Conservation (phyloP, 495 filamentous ascomycete genomes). For the Aspergillus homomorphus region DNA sequence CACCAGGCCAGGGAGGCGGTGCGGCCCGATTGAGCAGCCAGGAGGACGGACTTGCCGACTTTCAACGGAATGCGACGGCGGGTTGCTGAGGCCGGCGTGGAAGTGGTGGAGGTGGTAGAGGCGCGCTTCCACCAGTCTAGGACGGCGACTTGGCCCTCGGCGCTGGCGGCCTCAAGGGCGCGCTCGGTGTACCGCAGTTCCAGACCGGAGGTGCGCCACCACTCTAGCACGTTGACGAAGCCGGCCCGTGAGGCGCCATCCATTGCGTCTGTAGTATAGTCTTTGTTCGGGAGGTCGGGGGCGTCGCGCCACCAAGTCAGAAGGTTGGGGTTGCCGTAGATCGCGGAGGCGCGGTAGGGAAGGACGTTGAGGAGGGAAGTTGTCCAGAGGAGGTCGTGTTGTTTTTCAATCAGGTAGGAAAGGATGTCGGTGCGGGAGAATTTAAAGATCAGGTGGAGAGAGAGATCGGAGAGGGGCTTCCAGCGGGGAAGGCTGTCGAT, state of each 20-base stretch:
- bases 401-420: slow-evolving; percentile 71
- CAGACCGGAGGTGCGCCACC: slow-evolving; percentile 83
- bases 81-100: slow-evolving; percentile 16
- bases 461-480: slow-evolving; percentile 71
- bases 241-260: slow-evolving; percentile 82
- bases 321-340: slow-evolving; percentile 80
- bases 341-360: slow-evolving; percentile 78
- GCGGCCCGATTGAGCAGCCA: slow-evolving; percentile 75
- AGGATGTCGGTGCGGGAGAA: slow-evolving; percentile 79
- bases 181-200: slow-evolving; percentile 79
- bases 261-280: slow-evolving; percentile 74
- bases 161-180: slow-evolving; percentile 80
- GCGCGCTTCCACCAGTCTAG: slow-evolving; percentile 88
- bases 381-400: slow-evolving; percentile 75
- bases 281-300: slow-evolving; percentile 73
- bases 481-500: slow-evolving; percentile 64
- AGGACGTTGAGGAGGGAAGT: slow-evolving; percentile 78
- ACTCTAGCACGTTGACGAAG: slow-evolving; percentile 79
- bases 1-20: slow-evolving; percentile 74
- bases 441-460: slow-evolving; percentile 85
- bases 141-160: slow-evolving; percentile 76
- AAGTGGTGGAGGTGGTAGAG: slow-evolving; percentile 28
- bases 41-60: slow-evolving; percentile 75
- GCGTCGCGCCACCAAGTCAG: slow-evolving; percentile 85
- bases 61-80: slow-evolving; percentile 53